phyloP scores from a whole-genome alignment of 75 land plant genomes.

The Cunninghamia lanceolata region DNA sequence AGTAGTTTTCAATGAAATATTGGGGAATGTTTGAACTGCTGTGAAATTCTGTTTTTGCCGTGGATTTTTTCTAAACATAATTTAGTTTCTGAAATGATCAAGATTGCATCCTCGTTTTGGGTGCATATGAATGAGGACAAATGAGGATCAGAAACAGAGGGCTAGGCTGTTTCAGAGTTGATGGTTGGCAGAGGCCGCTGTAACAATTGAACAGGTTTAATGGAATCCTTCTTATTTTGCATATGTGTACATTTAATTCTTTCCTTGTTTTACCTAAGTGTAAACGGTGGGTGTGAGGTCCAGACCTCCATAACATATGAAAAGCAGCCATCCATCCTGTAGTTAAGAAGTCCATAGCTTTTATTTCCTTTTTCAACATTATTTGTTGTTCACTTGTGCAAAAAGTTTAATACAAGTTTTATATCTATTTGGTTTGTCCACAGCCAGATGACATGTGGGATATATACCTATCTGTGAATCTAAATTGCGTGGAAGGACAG shows the following conservation, averaged over 20 bases:
- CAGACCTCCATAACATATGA: not conserved
- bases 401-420: no score
- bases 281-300: not conserved
- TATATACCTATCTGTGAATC: not conserved
- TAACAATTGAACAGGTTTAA: not conserved
- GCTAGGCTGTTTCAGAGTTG: not conserved
- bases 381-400: not conserved
- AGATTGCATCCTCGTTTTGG: not conserved
- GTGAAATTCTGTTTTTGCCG: not conserved
- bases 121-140: not conserved
- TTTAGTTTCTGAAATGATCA: not conserved
- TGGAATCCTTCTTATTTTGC: not conserved
- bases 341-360: not conserved
- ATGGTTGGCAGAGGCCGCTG: not conserved
- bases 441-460: not conserved
- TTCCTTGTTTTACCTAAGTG: not conserved
- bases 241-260: not conserved
- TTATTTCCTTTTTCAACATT: not conserved
- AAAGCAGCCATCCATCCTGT: not conserved
- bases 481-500: not conserved
- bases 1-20: not conserved
- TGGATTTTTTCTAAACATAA: not conserved
- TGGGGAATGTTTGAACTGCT: not conserved
- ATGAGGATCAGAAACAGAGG: not conserved
- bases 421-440: not conserved